A percentile compares a stretch with the other conserved stretches of the same genome.
phyloP scores from a whole-genome alignment of 331 rosid species.

The Arachis monticola region DNA sequence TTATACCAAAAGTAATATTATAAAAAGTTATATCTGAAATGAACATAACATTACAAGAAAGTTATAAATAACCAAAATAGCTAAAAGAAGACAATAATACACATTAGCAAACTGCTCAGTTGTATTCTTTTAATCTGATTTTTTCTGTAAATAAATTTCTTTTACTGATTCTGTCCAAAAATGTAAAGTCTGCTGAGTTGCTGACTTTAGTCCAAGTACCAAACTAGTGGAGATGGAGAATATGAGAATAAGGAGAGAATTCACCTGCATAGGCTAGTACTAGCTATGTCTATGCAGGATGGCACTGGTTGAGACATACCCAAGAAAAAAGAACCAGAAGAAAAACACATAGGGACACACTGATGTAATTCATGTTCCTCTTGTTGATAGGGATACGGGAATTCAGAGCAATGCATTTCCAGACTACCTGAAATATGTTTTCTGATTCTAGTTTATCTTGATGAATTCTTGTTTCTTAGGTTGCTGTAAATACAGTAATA shows the following conservation, averaged over 20 bases:
- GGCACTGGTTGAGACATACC: conserved; percentile 6
- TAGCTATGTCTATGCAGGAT: neutral
- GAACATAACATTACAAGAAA: conserved; percentile 6
- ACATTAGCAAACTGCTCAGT: neutral
- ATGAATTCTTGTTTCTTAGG: conserved; percentile 54
- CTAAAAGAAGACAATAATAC: neutral
- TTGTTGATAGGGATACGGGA: neutral
- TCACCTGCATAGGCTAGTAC: neutral
- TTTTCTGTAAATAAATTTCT: neutral
- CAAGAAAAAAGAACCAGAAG: neutral
- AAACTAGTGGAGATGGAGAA: neutral
- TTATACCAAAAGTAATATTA: neutral
- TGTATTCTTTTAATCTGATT: neutral
- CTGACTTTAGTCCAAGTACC: neutral
- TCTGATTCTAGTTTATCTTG: conserved; percentile 31
- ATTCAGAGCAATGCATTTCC: conserved; percentile 26
- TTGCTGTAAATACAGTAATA: conserved; percentile 87
- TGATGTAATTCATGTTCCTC: neutral
- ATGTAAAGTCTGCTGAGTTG: neutral
- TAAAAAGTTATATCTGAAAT: neutral
- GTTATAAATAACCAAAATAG: neutral
- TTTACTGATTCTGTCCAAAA: neutral
- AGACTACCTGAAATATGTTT: conserved; percentile 21
- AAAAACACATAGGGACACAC: neutral
- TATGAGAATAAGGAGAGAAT: neutral